These are phyloP conservation scores for Alternaria gansuensis DNA, from an alignment of 2,329 filamentous ascomycete species.

Conservation along the genomic window DNA sequence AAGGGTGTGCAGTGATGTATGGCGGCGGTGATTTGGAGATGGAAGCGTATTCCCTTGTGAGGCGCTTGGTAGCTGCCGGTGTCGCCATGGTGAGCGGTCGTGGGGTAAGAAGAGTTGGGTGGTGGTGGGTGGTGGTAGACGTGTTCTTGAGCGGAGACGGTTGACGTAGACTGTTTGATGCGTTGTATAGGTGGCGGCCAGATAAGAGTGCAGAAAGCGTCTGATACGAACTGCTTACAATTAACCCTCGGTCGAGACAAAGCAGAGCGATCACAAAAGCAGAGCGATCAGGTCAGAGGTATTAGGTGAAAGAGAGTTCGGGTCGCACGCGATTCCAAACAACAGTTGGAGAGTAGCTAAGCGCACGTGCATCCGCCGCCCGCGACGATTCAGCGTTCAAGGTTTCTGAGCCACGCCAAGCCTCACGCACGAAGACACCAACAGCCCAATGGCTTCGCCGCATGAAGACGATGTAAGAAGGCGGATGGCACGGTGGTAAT, in stretches of 20 bases:
- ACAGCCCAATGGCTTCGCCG: slow-evolving; percentile 55
- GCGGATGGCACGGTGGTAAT: neutral
- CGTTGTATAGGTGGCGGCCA: slow-evolving; percentile 15
- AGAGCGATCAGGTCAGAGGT: neutral
- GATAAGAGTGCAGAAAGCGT: slow-evolving; percentile 2
- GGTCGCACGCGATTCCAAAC: slow-evolving; percentile 7
- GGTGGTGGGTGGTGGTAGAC: slow-evolving; percentile 8
- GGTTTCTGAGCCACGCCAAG: slow-evolving; percentile 40
- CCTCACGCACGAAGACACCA: slow-evolving; percentile 37
- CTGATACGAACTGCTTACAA: neutral
- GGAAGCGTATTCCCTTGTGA: slow-evolving; percentile 70
- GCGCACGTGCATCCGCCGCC: slow-evolving; percentile 29
- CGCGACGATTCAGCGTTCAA: slow-evolving; percentile 22
- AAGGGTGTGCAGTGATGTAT: slow-evolving; percentile 88
- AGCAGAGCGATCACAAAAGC: neutral
- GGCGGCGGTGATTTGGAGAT: slow-evolving; percentile 81
- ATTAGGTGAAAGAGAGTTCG: neutral
- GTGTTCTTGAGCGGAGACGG: slow-evolving; percentile 8
- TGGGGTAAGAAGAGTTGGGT: slow-evolving; percentile 2
- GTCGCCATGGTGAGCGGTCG: slow-evolving; percentile 49
- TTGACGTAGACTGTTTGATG: slow-evolving; percentile 10
- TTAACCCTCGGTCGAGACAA: neutral
- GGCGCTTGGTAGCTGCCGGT: slow-evolving; percentile 54
- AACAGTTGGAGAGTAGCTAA: slow-evolving; percentile 10
- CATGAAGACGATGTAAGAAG: slow-evolving; percentile 58